Evolutionary conservation across 1,284 basidiomycete species (phyloP).

Genomic region (Phylloboletellus chloephorus): DNA sequence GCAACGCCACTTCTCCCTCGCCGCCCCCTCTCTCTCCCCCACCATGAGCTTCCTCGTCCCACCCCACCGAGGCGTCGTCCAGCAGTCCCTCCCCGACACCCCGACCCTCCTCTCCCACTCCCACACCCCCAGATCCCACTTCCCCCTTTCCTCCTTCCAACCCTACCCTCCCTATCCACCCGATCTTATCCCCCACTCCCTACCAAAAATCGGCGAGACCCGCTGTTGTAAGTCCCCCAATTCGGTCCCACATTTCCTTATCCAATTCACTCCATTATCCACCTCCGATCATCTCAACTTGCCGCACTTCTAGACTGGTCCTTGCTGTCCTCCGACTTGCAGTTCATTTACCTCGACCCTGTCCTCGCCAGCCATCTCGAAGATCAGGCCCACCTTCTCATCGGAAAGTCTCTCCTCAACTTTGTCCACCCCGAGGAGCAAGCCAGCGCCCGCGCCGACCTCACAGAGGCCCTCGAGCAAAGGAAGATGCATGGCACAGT

Average conservation of each 20-base stretch:
- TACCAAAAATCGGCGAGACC: slow-evolving; percentile 61
- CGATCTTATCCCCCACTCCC: slow-evolving; percentile 19
- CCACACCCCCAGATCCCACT: slow-evolving; percentile 31
- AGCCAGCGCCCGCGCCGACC: slow-evolving; percentile 69
- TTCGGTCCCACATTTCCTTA: slow-evolving; percentile 4
- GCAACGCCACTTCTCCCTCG: slow-evolving; percentile 1
- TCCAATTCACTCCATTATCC: slow-evolving; percentile 13
- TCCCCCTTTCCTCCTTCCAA: slow-evolving; percentile 36
- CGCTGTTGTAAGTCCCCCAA: slow-evolving; percentile 60
- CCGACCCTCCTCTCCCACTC: slow-evolving; percentile 29
- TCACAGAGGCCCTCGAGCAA: slow-evolving; percentile 72
- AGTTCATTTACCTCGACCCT: slow-evolving; percentile 88
- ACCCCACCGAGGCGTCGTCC: slow-evolving; percentile 35
- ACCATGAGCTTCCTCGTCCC: slow-evolving; percentile 43
- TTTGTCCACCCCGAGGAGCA: slow-evolving; percentile 92
- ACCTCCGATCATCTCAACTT: slow-evolving; percentile 31
- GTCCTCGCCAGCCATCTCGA: slow-evolving; percentile 74
- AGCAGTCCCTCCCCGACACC: slow-evolving; percentile 24
- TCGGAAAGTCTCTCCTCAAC: slow-evolving; percentile 73
- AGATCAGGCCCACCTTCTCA: slow-evolving; percentile 60
- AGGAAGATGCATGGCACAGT: slow-evolving; percentile 88
- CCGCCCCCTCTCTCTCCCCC: slow-evolving; percentile 1
- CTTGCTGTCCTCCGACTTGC: slow-evolving; percentile 65
- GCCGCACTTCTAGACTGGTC: slow-evolving; percentile 53
- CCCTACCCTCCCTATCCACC: slow-evolving; percentile 23